Conservation (phyloP, 2,329 filamentous ascomycete species). For the Lizonia empirigonia region DNA sequence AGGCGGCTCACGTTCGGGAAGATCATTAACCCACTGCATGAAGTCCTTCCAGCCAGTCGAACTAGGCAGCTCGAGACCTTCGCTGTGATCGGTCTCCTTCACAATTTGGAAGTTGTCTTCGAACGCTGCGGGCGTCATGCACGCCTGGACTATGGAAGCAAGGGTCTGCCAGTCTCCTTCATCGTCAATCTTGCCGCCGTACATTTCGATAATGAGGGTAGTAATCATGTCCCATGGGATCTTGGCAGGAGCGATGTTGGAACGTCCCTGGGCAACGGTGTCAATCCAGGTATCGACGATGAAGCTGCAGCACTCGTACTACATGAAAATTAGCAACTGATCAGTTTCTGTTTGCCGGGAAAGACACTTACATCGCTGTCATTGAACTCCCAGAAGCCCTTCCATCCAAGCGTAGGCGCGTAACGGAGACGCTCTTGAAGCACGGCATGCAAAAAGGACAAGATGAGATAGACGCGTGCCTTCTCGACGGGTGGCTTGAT, state of each 20-base stretch:
- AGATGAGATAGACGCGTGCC: constrained; percentile 82
- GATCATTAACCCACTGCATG: constrained; percentile 83
- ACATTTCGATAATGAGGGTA: constrained; percentile 88
- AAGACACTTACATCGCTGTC: constrained; percentile 85
- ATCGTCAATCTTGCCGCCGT: constrained; percentile 96
- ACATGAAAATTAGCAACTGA: constrained; percentile 40
- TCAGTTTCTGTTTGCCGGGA: neutral
- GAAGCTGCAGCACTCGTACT: constrained; percentile 97
- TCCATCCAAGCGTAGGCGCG: constrained; percentile 93
- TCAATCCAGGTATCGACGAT: constrained; percentile 97
- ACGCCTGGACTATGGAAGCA: constrained; percentile 71
- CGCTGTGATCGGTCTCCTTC: constrained; percentile 59
- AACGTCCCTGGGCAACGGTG: constrained; percentile 77
- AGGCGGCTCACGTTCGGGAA: constrained; percentile 94
- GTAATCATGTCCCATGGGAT: constrained; percentile 97
- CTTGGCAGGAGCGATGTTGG: constrained; percentile 90
- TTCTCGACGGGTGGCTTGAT: constrained; percentile 88
- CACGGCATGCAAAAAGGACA: constrained; percentile 94
- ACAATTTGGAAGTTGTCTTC: constrained; percentile 92
- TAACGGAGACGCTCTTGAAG: constrained; percentile 94
- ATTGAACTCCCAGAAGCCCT: constrained; percentile 99
- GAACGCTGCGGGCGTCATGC: constrained; percentile 87
- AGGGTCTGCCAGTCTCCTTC: constrained; percentile 81
- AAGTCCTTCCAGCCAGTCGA: constrained; percentile 87
- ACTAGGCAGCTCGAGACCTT: constrained; percentile 73